A percentile compares a stretch with the other conserved stretches of the same genome.
phyloP scores from a whole-genome alignment of 352 stramenopile genomes.

The Globisporangium cederbergense region DNA sequence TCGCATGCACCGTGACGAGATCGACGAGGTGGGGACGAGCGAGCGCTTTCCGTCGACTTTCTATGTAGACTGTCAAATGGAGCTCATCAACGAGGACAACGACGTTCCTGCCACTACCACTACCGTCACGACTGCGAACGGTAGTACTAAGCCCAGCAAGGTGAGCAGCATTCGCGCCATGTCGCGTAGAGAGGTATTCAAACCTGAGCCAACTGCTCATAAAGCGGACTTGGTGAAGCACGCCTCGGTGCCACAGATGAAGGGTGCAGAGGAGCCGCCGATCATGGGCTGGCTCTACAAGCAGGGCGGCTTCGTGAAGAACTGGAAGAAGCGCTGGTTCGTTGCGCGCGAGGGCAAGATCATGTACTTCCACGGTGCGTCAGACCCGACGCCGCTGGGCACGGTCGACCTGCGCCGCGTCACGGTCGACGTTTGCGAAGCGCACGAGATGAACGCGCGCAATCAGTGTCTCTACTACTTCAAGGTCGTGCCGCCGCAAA shows the following conservation, averaged over 20 bases:
- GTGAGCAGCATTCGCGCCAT: not conserved
- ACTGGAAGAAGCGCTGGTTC: constrained; percentile 86
- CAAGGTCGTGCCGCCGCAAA: constrained; percentile 53
- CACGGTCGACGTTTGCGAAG: constrained; percentile 54
- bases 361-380: constrained; percentile 68
- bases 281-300: constrained; percentile 79
- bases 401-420: constrained; percentile 56
- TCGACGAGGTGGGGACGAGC: constrained; percentile 56
- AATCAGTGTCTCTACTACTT: constrained; percentile 69
- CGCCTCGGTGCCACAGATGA: constrained; percentile 18
- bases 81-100: constrained; percentile 24
- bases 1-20: constrained; percentile 48
- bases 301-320: constrained; percentile 77
- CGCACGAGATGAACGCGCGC: constrained; percentile 52
- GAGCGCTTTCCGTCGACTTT: constrained; percentile 54
- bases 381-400: constrained; percentile 65
- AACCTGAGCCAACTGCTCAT: constrained; percentile 5
- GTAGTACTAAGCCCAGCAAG: not conserved
- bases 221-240: constrained; percentile 17
- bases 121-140: not conserved
- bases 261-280: constrained; percentile 22
- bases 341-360: constrained; percentile 75
- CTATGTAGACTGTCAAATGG: constrained; percentile 48
- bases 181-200: not conserved
- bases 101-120: not conserved